A percentile compares a stretch with the other conserved stretches of the same genome.
Conservation (phyloP, 78 protist species). For the Dictyostelium brefeldianum region DNA sequence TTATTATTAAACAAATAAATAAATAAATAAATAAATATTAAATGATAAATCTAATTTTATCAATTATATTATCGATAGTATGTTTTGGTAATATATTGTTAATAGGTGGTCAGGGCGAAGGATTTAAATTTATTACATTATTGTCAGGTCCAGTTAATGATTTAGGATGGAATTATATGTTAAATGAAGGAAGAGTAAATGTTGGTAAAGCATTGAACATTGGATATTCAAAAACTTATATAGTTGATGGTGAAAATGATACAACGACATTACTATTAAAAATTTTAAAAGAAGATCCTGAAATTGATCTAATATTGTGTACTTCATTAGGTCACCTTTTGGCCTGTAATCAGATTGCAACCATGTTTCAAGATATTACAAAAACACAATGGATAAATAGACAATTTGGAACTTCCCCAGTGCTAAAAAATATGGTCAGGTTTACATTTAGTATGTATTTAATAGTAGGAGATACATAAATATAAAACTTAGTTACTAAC, state of each 20-base stretch:
- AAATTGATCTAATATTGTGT: background rate
- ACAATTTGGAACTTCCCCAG: no score
- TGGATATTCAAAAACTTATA: background rate
- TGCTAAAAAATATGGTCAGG: no score
- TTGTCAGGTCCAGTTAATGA: background rate
- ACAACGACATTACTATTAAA: background rate
- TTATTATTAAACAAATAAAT: no score
- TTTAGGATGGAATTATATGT: conserved; percentile 46
- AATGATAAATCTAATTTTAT: no score
- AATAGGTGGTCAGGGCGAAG: background rate
- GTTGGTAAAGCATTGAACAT: background rate
- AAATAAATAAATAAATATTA: no score
- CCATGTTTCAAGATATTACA: background rate
- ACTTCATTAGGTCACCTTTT: background rate
- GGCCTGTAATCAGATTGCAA: background rate
- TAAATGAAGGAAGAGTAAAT: conserved; percentile 13
- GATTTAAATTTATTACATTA: background rate
- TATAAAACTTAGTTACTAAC: background rate
- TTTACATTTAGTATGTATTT: background rate
- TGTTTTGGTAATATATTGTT: no score
- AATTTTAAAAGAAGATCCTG: background rate
- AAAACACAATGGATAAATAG: background rate
- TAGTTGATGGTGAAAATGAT: background rate
- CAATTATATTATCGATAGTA: no score
- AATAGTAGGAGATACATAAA: background rate